phyloP scores from a whole-genome alignment of 345 rosid genomes.

The Turritis glabra region DNA sequence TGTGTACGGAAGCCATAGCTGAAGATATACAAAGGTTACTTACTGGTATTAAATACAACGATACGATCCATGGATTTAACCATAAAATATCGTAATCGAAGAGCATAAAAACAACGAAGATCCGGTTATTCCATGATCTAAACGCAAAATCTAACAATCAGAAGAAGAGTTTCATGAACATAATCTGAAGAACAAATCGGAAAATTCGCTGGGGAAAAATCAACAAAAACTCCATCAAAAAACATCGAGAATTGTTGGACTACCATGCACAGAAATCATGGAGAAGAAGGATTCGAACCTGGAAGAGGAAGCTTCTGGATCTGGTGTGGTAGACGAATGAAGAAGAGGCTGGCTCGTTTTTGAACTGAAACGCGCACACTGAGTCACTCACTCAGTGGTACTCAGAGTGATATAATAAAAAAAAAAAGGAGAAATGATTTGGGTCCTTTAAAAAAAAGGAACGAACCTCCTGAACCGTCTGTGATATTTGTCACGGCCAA shows the following conservation, averaged over 20 bases:
- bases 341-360: background rate
- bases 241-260: too few species aligned
- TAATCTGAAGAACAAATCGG: too few species aligned
- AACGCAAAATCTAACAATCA: too few species aligned
- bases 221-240: too few species aligned
- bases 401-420: background rate
- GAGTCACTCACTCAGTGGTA: background rate
- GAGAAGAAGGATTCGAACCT: conserved; percentile 11
- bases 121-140: too few species aligned
- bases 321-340: background rate
- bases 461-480: conserved; percentile 16
- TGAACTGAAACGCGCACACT: background rate
- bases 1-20: conserved; percentile 73
- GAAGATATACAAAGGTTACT: background rate
- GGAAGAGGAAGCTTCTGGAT: conserved; percentile 7
- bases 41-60: background rate
- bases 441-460: background rate
- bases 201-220: too few species aligned
- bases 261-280: background rate
- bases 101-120: too few species aligned
- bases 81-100: background rate
- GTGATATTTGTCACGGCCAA: conserved; percentile 13
- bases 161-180: background rate
- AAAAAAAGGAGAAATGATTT: background rate
- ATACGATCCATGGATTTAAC: background rate